Evolutionary conservation across 2,329 filamentous ascomycete species (phyloP), one percentile per base, ranked within the genome.

Genomic region (Blastomyces emzantsi): DNA sequence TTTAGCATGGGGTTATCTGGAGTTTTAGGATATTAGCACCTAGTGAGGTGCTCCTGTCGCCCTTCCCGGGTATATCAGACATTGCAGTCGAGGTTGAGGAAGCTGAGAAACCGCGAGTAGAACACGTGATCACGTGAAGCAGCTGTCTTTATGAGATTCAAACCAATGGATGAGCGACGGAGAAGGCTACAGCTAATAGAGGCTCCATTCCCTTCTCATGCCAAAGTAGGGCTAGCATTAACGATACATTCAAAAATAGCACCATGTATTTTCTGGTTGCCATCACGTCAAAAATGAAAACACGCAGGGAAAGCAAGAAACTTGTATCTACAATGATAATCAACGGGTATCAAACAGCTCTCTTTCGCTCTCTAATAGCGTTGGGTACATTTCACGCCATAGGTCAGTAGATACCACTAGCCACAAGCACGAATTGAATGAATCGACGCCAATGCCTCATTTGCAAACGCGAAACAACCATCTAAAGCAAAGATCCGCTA

Each of bases 381-480:
- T 49, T 60, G 57, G 57, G 57, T 60, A 45, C 45, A 39, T 59
- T 22, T 47, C 56, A 45, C 39, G 47, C 19, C 55, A 47, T 59
- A 47, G 22, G 28, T 19, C 36, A 36, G 22, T 19, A 9, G 11
- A 19, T 28, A 45, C 22, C 22, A 43, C 15, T 15, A 33, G 33
- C 17, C 6, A 22, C 43, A 30, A 60, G 39, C 57, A 33, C 57
- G 47, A 22, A 25, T 43, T 51, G 43, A 59, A 36, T 22, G 22
- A 36, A 47, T 49, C 57, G 22, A 28, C n/a, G 56, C 39, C 36
- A 49, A 60, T 47, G 36, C 28, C 17, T 55, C 9, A 57, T 15
- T 25, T 11, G 11, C n/a, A 25, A n/a, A 25, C 33, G 28, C 2
- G 36, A 19, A 30, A 19, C 41, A 47, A 28, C 25, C 49, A 49